Evolutionary conservation across 1,284 basidiomycete species (phyloP), one percentile per base, ranked within the genome.

Genomic region (Austroboletus sp.): DNA sequence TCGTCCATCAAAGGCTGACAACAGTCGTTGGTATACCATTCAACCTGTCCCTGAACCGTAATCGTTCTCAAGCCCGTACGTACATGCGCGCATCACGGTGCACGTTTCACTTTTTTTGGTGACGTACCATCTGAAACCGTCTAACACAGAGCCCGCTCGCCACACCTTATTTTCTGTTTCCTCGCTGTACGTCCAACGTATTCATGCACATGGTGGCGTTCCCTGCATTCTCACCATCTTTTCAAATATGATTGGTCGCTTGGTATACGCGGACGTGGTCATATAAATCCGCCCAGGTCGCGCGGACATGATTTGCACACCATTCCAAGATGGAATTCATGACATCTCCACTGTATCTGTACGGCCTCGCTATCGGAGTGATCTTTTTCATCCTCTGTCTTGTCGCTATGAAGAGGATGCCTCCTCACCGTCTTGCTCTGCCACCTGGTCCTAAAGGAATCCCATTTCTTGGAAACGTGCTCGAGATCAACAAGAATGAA

Each of bases 361-460:
- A 35, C 6, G 25, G 45, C 7, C 27, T 38, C 23, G n/a, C 37
- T 5, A 26, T 13, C 25, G 21, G 45, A n/a, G 19, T 21, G 15
- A 3, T 55, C 23, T 42, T 44, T n/a, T 3, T 48, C n/a, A 21
- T 11, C 3, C 25, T 60, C 30, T 45, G 33, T 39, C 33, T 33
- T 13, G 31, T 45, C 19, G 4, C 42, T 7, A 37, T 40, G 34
- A 52, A 41, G 26, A 54, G 30, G 35, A 16, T 45, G 30, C 40
- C 45, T 0, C 50, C 56, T 32, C 52, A 52, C 25, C 51, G 37
- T 6, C 50, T 63, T n/a, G 45, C 62, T 29, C 52, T 54, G 4
- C 63, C 65, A 2, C 62, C 65, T 2, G 66, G 66, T 15, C 63
- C 63, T 1, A 52, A 50, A 39, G 47, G 47, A 3, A 38, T 63